Base-by-base conservation (phyloP, 2,329 filamentous ascomycete species). In the Madurella fahalii region DNA sequence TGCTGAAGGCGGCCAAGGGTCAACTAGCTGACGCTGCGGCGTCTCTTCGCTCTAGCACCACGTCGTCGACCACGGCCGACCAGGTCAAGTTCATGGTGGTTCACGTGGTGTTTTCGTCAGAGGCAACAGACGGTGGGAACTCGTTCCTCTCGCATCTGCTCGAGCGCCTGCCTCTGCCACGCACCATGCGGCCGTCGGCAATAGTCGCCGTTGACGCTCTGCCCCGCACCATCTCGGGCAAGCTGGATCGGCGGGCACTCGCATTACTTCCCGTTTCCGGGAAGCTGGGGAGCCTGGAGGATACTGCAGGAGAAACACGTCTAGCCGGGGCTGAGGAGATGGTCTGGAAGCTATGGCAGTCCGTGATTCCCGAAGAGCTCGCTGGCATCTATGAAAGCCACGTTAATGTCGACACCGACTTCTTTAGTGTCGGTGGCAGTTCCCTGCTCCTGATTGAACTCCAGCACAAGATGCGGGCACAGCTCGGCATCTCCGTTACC, bases 391-490 rank as follows among this genome's bases (percentile, higher is more conserved):
- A 53, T 31, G 55, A 52, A 2, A 25, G 25, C 25, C 25, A 25
- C 25, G 59, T 66, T 8, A 40, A 54, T 0, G 13, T 52, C 0
- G 37, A 58, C 2, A 63, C 72, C 4, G 68, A 73, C 59, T 77
- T 77, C 60, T 77, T 76, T 62, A 53, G 55, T 0, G 57, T 70
- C 2, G 74, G 74, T 2, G 75, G 74, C 5, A 75, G 68, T 52
- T 77, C 74, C 0, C 51, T 77, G 3, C 63, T 72, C 0, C 55
- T 75, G 1, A 60, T 77, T 4, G 59, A 65, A 3, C 65, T 81
- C 0, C 70, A 73, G 41, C 47, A 61, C 0, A 51, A 52, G 0
- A 70, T 80, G 31, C 60, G 62, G 2, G 49, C 67, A 1, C 44
- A 32, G 0, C 72, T 77, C 47, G 52, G 59, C 0, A 60, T 69